These are phyloP conservation scores for Ceratocystis ficicola DNA, from an alignment of 2,329 filamentous ascomycete genomes.

Conservation along the genomic window DNA sequence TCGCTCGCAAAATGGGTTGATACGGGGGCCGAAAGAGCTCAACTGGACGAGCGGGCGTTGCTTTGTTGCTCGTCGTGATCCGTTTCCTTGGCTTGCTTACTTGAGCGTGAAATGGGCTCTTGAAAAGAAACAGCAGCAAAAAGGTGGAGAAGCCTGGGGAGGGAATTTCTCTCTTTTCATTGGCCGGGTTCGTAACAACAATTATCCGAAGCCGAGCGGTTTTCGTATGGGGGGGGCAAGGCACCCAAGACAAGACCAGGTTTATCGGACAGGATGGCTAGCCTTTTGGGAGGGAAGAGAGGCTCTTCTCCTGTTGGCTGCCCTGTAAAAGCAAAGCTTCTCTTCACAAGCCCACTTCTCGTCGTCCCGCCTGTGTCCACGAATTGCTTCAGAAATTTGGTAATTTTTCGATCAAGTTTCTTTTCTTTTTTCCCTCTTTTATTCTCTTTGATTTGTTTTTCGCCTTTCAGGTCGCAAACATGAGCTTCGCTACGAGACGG, in stretches of 20 bases:
- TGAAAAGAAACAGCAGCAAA: background rate
- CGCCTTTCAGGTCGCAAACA: conserved; percentile 30
- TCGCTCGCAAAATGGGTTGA: no score
- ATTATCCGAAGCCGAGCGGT: conserved; percentile 39
- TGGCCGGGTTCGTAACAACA: conserved; percentile 33
- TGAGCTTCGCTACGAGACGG: conserved; percentile 86
- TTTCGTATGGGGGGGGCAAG: conserved; percentile 31
- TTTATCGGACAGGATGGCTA: conserved; percentile 13
- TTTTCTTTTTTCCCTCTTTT: conserved; percentile 8
- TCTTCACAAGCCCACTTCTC: conserved; percentile 17
- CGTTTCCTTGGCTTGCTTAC: no score
- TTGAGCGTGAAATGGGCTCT: no score
- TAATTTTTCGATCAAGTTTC: conserved; percentile 18
- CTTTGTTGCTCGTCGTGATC: no score
- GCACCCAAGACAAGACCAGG: conserved; percentile 5
- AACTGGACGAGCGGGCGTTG: no score
- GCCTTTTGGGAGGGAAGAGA: conserved; percentile 3
- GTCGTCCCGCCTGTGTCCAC: conserved; percentile 15
- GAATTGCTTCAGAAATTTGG: conserved; percentile 21
- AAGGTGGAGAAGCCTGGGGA: background rate
- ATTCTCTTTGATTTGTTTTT: background rate
- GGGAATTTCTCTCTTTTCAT: conserved; percentile 28
- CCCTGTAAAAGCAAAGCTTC: conserved; percentile 20
- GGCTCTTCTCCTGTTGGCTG: background rate
- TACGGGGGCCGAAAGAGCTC: no score